phyloP scores from a whole-genome alignment of 257 asterid species.

The Penstemon eatonii region DNA sequence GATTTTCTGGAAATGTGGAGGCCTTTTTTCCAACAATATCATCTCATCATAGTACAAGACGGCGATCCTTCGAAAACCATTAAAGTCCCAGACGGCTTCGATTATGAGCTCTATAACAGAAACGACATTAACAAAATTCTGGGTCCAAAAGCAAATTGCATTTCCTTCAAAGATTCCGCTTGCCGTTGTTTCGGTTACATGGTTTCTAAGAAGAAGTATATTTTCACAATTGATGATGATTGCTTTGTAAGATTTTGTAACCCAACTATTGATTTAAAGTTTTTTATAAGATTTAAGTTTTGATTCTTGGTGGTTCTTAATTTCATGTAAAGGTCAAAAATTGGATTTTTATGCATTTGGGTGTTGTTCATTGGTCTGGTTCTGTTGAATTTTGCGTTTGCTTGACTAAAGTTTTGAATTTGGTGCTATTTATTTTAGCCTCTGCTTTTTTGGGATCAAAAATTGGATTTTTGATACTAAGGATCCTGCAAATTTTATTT shows the following conservation, averaged over 20 bases:
- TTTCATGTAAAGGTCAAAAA: not conserved
- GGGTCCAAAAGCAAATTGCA: slow-evolving; percentile 52
- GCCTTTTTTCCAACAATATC: slow-evolving; percentile 43
- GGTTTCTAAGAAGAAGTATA: slow-evolving; percentile 51
- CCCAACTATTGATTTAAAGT: not conserved
- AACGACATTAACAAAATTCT: slow-evolving; percentile 43
- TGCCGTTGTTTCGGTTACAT: slow-evolving; percentile 50
- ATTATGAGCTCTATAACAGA: slow-evolving; percentile 46
- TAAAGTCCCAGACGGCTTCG: slow-evolving; percentile 48
- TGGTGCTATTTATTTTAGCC: not conserved
- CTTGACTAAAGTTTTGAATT: not conserved
- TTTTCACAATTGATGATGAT: slow-evolving; percentile 53
- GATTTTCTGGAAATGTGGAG: slow-evolving; percentile 53
- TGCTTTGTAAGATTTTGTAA: slow-evolving; percentile 40
- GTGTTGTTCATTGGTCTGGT: too few relatives aligned
- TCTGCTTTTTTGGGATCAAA: not conserved
- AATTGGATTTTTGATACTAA: slow-evolving; percentile 7
- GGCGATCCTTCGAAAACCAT: slow-evolving; percentile 44
- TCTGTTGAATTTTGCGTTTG: not conserved
- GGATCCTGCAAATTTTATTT: too few relatives aligned
- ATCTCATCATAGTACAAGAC: slow-evolving; percentile 46
- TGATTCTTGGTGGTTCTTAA: not conserved
- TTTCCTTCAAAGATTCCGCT: slow-evolving; percentile 51
- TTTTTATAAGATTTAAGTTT: not conserved
- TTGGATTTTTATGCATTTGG: slow-evolving; percentile 4